A percentile compares a stretch with the other conserved stretches of the same genome.
Evolutionary conservation across 257 asterid species (phyloP).

Genomic region (Coffea eugenioides): DNA sequence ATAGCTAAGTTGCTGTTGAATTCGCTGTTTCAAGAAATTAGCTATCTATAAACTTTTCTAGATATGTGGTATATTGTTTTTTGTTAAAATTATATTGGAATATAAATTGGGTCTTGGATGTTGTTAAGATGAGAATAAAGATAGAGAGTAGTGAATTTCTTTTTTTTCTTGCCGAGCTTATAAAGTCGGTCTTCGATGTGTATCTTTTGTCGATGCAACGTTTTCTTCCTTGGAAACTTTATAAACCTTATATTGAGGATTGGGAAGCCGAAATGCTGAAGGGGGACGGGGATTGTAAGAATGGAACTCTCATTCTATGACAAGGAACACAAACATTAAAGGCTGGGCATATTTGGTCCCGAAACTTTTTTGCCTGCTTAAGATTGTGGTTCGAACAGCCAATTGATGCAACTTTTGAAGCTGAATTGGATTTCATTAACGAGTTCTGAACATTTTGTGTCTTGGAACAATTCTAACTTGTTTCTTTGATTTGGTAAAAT

Average conservation of each 20-base stretch:
- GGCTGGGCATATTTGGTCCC: background rate
- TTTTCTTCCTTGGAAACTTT: too few species aligned
- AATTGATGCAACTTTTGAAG: background rate
- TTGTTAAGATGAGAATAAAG: background rate
- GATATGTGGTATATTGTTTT: background rate
- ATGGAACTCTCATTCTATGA: background rate
- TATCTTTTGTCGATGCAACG: too few species aligned
- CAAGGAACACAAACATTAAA: background rate
- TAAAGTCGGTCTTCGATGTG: too few species aligned
- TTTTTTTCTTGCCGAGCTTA: too few species aligned
- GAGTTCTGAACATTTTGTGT: background rate
- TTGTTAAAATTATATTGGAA: background rate
- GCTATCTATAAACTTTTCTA: background rate
- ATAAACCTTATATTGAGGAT: too few species aligned
- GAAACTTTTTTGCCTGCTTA: background rate
- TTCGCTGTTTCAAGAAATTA: too few species aligned
- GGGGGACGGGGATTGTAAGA: background rate
- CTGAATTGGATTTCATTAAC: background rate
- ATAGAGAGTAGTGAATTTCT: too few species aligned
- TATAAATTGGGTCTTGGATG: background rate
- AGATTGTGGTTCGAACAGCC: background rate
- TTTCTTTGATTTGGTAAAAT: constrained; percentile 13
- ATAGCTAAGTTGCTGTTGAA: background rate
- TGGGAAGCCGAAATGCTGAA: too few species aligned
- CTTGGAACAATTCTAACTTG: background rate